Base-by-base conservation (phyloP, 345 rosid genomes). In the Eucalyptus erythrocorys region DNA sequence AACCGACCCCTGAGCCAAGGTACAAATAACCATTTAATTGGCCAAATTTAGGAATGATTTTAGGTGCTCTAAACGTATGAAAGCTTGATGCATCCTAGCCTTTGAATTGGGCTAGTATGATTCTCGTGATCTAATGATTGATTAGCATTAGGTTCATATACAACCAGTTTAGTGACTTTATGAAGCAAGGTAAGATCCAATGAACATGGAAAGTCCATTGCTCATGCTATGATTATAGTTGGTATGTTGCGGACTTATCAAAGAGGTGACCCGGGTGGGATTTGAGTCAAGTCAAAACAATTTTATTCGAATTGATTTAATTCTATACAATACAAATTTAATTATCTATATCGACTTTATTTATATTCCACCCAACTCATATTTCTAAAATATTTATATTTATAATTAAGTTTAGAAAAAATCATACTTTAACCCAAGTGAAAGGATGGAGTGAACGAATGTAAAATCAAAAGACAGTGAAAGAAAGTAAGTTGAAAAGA, bases 291-390 rank as follows among this genome's bases (percentile, higher is more conserved):
- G 1, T 55, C 1, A 55, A 55, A 55, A 22, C 12, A 24, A 9
- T 22, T 55, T 26, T 1, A 55, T 55, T 55, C 30, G 24, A 24
- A 55, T 55, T 26, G 61, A 55, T 26, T 55, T 4, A 55, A 22
- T 55, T 10, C 27, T 22, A 26, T 24, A 22, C 13, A 24, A 55
- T 22, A 55, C 1, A 55, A 55, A 55, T 24, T 22, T 24, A 55
- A 1, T 55, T 8, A 24, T 55, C 0, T 55, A 4, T 10, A 55
- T 3, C 3, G 3, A 55, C 6, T 0, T 24, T 1, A 1, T 26
- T 24, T 4, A 55, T 55, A 24, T 26, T 1, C 0, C 1, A 55
- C 61, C 0, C 0, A 10, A 24, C 1, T 0, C 5, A 55, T 24
- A 55, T 55, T 55, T 22, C 5, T 55, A 55, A 55, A 55, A 55